These are phyloP conservation scores for Cantharellus anzutake DNA, from an alignment of 768 basidiomycete genomes.

Conservation along the genomic window DNA sequence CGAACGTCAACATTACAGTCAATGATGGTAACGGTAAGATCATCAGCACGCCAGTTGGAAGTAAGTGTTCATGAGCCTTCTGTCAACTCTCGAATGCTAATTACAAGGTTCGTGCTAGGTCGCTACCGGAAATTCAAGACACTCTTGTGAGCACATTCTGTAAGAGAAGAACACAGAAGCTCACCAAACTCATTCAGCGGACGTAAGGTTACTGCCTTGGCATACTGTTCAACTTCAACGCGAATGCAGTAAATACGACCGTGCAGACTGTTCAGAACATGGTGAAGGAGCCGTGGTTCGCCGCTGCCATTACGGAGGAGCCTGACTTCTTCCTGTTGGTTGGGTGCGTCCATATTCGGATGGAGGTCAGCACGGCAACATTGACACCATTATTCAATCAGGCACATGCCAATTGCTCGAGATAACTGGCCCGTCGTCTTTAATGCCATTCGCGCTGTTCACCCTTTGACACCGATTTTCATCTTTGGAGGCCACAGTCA, in stretches of 20 bases:
- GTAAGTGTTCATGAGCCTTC: constrained; percentile 13
- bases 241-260: constrained; percentile 49
- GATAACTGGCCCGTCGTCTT: constrained; percentile 61
- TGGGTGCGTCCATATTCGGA: constrained; percentile 25
- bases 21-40: constrained; percentile 21
- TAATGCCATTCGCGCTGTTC: constrained; percentile 50
- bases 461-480: constrained; percentile 57
- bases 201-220: constrained; percentile 63
- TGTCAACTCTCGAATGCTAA: background rate
- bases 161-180: constrained; percentile 1
- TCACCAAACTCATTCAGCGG: constrained; percentile 23
- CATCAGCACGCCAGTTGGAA: constrained; percentile 27
- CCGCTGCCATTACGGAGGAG: constrained; percentile 49
- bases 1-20: constrained; percentile 73
- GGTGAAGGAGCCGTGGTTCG: constrained; percentile 63
- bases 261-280: constrained; percentile 56
- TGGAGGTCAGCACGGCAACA: background rate
- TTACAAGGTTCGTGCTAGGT: constrained; percentile 18
- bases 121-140: constrained; percentile 60
- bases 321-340: constrained; percentile 69
- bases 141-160: constrained; percentile 28
- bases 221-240: constrained; percentile 57
- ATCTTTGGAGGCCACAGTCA: constrained; percentile 75
- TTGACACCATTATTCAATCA: constrained; percentile 2
- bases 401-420: constrained; percentile 59